Percentiles rank a stretch among this genome's conserved stretches.
These are phyloP conservation scores for Lepiota brunneoincarnata DNA, from an alignment of 768 basidiomycete genomes.

Conservation along the genomic window DNA sequence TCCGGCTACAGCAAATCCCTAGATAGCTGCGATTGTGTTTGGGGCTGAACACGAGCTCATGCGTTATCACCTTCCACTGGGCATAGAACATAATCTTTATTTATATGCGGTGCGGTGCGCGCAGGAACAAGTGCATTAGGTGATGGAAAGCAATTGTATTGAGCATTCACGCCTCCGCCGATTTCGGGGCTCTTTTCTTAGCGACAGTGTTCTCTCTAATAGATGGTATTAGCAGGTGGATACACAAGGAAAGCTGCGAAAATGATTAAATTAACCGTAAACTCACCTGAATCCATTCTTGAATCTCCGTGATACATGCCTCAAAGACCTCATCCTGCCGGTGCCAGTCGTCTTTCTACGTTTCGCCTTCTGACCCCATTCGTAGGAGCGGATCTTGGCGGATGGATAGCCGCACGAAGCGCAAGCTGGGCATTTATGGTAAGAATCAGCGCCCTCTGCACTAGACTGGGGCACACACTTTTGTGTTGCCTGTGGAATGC, in stretches of 20 bases:
- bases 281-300: conserved; percentile 95
- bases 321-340: conserved; percentile 93
- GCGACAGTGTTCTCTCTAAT: conserved; percentile 85
- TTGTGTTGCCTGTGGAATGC: conserved; percentile 99
- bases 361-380: conserved; percentile 99
- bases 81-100: conserved; percentile 9
- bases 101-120: neutral
- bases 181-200: conserved; percentile 62
- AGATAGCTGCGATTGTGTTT: neutral
- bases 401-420: conserved; percentile 95
- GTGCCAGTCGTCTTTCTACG: conserved; percentile 99
- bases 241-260: neutral
- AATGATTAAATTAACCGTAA: neutral
- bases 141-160: neutral
- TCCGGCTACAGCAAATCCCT: no score
- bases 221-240: neutral
- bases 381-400: conserved; percentile 92
- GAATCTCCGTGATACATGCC: conserved; percentile 90
- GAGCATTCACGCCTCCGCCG: conserved; percentile 9
- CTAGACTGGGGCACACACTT: conserved; percentile 54
- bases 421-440: conserved; percentile 59
- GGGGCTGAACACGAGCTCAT: neutral
- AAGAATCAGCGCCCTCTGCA: neutral
- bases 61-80: neutral
- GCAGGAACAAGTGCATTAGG: neutral